Base-by-base conservation (phyloP, 441 rosid genomes). In the Bruguiera hainesii region DNA sequence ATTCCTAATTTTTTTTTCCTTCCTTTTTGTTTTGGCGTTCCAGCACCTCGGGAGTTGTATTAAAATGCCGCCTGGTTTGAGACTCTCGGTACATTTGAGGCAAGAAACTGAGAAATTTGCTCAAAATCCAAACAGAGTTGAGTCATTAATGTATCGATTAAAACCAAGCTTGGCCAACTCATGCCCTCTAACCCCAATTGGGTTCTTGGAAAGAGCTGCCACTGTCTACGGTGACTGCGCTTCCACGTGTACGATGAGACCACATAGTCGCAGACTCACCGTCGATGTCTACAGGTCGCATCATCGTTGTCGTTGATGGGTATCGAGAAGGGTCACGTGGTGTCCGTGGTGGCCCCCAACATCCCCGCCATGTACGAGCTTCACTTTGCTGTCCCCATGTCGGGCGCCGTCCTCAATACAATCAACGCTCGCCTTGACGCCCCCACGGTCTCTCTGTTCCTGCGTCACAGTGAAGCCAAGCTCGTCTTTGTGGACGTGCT, bases 361-460 rank as follows among this genome's bases (percentile, higher is more conserved):
- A 70, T 85, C 46, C 93, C 90, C 15, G 84, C 87, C 65, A 85
- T 85, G 85, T 87, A 90, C 73, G 91, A 89, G 88, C 91, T 85
- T 39, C 93, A 90, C 19, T 87, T 90, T 37, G 91, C 89, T 11
- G 85, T 87, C 7, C 95, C 95, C 21, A 83, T 89, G 89, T 6
- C 84, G 28, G 90, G 88, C 3, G 80, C 78, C 53, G 28, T 81
- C 66, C 74, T 76, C 56, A 78, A 76, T 73, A 49, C 30, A 72
- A 63, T 78, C 70, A 78, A 81, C 60, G 60, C 69, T 63, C 75
- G 79, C 23, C 80, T 76, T 23, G 80, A 81, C 64, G 59, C 78
- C 19, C 74, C 76, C 46, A 75, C 71, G 19, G 49, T 78, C 46
- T 78, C 84, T 13, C 19, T 73, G 28, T 65, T 81, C 49, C 80